phyloP scores from a whole-genome alignment of 164 flowering plant species.

The Euptelea pleiosperma region DNA sequence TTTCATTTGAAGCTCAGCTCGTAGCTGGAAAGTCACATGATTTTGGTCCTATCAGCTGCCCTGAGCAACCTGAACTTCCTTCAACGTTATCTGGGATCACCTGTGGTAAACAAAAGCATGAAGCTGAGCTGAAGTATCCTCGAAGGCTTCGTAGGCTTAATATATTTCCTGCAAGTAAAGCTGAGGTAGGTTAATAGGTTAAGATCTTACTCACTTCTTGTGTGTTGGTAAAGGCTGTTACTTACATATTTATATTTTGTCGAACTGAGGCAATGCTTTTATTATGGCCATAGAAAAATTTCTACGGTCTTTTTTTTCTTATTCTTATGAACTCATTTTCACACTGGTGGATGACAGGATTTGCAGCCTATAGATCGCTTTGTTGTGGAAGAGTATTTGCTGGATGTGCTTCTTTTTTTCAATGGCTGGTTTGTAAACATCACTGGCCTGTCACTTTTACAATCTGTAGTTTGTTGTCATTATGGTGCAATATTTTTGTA shows the following conservation, averaged over 20 bases:
- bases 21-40: slow-evolving; percentile 87
- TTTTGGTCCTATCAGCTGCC: slow-evolving; percentile 73
- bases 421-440: slow-evolving; percentile 85
- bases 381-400: slow-evolving; percentile 84
- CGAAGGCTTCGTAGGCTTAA: slow-evolving; percentile 82
- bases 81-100: slow-evolving; percentile 38
- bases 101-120: slow-evolving; percentile 78
- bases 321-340: slow-evolving; percentile 1
- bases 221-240: slow-evolving; percentile 3
- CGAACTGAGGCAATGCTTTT: neutral
- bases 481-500: too few relatives aligned
- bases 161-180: slow-evolving; percentile 78
- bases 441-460: neutral
- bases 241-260: neutral
- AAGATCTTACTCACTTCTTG: slow-evolving; percentile 1
- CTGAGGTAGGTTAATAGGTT: slow-evolving; percentile 51
- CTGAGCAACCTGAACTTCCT: slow-evolving; percentile 61
- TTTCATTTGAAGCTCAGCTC: slow-evolving; percentile 92
- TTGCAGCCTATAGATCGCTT: slow-evolving; percentile 92
- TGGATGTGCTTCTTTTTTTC: slow-evolving; percentile 86
- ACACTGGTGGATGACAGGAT: slow-evolving; percentile 49
- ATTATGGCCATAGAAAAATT: neutral
- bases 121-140: slow-evolving; percentile 85
- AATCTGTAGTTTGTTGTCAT: neutral
- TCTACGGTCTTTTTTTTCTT: slow-evolving; percentile 1